Evolutionary conservation across 1,139 yeast genomes (phyloP).

Genomic region (Geotrichum fermentans): DNA sequence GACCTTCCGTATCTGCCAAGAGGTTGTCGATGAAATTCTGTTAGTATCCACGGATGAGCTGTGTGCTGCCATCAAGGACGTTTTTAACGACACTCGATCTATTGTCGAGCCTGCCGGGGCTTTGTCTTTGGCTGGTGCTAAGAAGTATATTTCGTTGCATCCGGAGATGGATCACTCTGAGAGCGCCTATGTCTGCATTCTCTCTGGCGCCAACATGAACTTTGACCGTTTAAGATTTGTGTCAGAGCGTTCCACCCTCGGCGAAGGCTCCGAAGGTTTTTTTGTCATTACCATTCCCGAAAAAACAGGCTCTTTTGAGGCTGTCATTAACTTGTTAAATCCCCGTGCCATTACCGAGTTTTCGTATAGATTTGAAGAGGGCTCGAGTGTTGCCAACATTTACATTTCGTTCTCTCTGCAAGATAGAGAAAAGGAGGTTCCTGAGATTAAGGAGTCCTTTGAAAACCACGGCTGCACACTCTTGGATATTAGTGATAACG

Average conservation of each 20-base stretch:
- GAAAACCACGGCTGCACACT: conserved; percentile 45
- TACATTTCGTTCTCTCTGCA: conserved; percentile 72
- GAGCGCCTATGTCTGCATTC: conserved; percentile 65
- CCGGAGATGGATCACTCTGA: conserved; percentile 60
- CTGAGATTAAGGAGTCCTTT: conserved; percentile 43
- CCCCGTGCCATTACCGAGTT: conserved; percentile 93
- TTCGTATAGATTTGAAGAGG: conserved; percentile 66
- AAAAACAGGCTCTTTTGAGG: conserved; percentile 80
- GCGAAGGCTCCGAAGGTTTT: conserved; percentile 96
- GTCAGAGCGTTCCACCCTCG: conserved; percentile 95
- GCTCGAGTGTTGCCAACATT: conserved; percentile 59
- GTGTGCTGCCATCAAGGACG: conserved; percentile 95
- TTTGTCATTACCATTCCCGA: conserved; percentile 88
- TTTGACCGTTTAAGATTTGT: conserved; percentile 93
- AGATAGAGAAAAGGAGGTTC: conserved; percentile 58
- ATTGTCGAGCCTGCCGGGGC: conserved; percentile 98
- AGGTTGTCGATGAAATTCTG: conserved; percentile 82
- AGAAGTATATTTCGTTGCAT: conserved; percentile 56
- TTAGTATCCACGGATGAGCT: conserved; percentile 89
- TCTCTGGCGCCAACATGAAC: conserved; percentile 97
- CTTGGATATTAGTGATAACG: conserved; percentile 82
- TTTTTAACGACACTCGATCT: conserved; percentile 91
- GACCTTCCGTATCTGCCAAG: conserved; percentile 74
- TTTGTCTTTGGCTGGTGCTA: conserved; percentile 88
- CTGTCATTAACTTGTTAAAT: conserved; percentile 65